Base-by-base conservation (phyloP, 345 rosid genomes). In the Orychophragmus violaceus region DNA sequence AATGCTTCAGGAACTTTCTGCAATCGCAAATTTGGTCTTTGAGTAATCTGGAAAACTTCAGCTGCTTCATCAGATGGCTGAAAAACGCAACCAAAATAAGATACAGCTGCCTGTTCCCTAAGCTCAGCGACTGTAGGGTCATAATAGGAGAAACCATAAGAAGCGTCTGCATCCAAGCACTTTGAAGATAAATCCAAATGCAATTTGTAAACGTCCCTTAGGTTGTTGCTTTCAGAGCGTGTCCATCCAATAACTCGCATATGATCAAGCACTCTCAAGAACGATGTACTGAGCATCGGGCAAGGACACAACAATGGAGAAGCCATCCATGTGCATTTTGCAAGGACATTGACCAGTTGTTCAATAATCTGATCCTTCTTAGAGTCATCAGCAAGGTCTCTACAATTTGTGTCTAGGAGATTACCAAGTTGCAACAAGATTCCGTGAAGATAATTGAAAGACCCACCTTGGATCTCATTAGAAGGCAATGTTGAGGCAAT, bases 121-220 rank as follows among this genome's bases (percentile, higher is more conserved):
- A 93, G 88, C 78, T 90, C 96, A 61, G 88, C 73, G 68, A 83
- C 64, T 48, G 92, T 82, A 60, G 96, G 95, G 76, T 93, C 99
- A 77, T 83, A 86, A 69, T 76, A 85, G 46, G 87, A 73, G 67
- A 83, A 73, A 61, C 82, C 79, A 62, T 59, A 82, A 65, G 87
- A 82, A 69, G 79, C 73, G 32, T 77, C 83, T 25, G 80, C 70
- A 76, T 88, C 92, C 78, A 93, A 76, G 78, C 89, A 86, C 53
- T 67, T 79, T 56, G 82, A 65, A 59, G 94, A 83, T 54, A 88
- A 66, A 69, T 86, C 87, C 83, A 90, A 72, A 57, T 86, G 83
- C 64, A 90, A 74, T 46, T 74, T 75, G 53, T 74, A 84, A 56
- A 85, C 60, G 42, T 77, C 65, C 25, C 14, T 74, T 50, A 82